Evolutionary conservation across 2,329 filamentous ascomycete species (phyloP), one percentile per base, ranked within the genome.

Genomic region (Botrytis byssoidea): DNA sequence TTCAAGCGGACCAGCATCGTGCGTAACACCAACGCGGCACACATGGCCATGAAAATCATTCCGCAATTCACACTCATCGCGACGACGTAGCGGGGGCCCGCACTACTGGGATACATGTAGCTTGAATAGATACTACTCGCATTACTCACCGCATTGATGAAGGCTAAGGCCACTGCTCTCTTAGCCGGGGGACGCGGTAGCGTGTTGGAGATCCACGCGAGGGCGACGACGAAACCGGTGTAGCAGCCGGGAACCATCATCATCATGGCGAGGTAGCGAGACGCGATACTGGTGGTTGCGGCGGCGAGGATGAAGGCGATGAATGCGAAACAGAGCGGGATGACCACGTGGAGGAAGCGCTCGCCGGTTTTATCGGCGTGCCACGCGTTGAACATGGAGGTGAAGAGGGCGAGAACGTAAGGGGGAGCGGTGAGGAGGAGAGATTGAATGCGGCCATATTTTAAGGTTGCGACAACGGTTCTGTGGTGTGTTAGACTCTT

Each of bases 131-230:
- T 94, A 60, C 88, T 88, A 22, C 42, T 42, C 18, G 86, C 85
- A 80, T 95, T 94, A 29, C 87, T 88, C 16, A 93, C 85, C 3
- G 90, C 90, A 79, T 95, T 95, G 82, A 95, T 93, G 75, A 91
- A 90, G 0, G 92, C 93, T 8, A 95, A 81, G 0, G 91, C 92
- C 0, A 91, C 89, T 3, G 90, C 90, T 73, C 81, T 73, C 71
- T 82, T 82, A 0, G 92, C 90, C 0, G 92, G 91, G 5, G 93
- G 93, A 8, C 92, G 88, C 0, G 92, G 92, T 70, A 95, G 86
- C 1, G 90, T 91, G 80, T 92, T 93, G 65, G 88, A 89, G 76
- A 95, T 93, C 93, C 93, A 96, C 3, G 90, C 88, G 6, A 93
- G 84, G 1, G 86, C 86, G 1, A 93, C 90, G 0, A 92, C 91